Conservation (phyloP, 345 rosid genomes). For the Citrus medica region DNA sequence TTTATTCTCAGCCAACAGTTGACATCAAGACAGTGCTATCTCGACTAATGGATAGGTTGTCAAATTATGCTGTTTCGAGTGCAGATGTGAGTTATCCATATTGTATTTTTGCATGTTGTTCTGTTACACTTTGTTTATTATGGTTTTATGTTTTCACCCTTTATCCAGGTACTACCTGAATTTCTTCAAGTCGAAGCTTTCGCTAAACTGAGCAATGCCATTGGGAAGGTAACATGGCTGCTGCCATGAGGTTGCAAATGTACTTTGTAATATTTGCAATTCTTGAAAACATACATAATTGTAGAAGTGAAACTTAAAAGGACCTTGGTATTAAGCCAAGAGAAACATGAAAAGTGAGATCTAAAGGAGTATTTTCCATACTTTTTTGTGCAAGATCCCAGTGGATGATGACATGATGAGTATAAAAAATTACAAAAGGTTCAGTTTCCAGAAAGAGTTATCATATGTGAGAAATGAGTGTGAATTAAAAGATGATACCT, state of each 20-base stretch:
- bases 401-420: neutral
- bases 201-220: constrained; percentile 73
- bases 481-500: neutral
- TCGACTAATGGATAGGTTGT: constrained; percentile 85
- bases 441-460: neutral
- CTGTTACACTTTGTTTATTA: constrained; percentile 3
- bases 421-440: neutral
- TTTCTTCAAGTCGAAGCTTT: constrained; percentile 96
- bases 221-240: constrained; percentile 61
- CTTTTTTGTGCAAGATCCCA: neutral
- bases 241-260: constrained; percentile 10
- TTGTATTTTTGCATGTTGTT: neutral
- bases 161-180: constrained; percentile 58
- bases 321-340: neutral
- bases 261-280: constrained; percentile 1
- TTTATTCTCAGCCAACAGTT: constrained; percentile 66
- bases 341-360: neutral
- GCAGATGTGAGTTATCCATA: constrained; percentile 50
- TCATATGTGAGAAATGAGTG: neutral
- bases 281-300: neutral
- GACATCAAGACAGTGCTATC: constrained; percentile 84
- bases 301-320: neutral
- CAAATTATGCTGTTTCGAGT: constrained; percentile 85
- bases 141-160: neutral
- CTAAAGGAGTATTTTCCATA: neutral